phyloP scores from a whole-genome alignment of 2,329 filamentous ascomycete genomes.

The Stagonosporopsis cucurbitacearum region DNA sequence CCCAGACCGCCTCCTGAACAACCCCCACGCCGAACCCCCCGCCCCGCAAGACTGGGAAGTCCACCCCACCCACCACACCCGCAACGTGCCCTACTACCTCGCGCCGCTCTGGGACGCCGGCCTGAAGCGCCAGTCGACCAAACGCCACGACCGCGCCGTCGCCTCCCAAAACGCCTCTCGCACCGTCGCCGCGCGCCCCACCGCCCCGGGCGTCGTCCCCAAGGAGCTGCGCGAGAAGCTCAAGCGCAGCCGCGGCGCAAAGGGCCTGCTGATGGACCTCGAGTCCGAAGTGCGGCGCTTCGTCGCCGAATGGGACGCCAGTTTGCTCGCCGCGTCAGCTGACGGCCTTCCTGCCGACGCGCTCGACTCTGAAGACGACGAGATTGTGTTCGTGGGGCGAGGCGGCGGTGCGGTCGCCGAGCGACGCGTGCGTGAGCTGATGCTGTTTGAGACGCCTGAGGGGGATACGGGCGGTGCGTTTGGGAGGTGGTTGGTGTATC shows the following conservation, averaged over 20 bases:
- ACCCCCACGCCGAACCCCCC: slow-evolving; percentile 85
- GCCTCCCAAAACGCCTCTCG: slow-evolving; percentile 45
- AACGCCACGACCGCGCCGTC: slow-evolving; percentile 42
- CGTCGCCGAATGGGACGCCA: slow-evolving; percentile 67
- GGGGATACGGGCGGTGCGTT: slow-evolving; percentile 80
- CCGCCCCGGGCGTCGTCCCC: slow-evolving; percentile 65
- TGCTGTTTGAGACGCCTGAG: slow-evolving; percentile 81
- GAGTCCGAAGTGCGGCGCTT: slow-evolving; percentile 85
- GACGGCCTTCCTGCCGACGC: slow-evolving; percentile 54
- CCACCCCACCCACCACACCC: slow-evolving; percentile 78
- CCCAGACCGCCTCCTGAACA: slow-evolving; percentile 81
- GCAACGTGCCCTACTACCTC: slow-evolving; percentile 84
- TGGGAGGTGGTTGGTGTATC: slow-evolving; percentile 91
- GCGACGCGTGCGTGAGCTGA: slow-evolving; percentile 65
- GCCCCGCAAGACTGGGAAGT: slow-evolving; percentile 82
- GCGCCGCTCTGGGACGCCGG: slow-evolving; percentile 81
- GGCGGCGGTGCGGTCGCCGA: slow-evolving; percentile 61
- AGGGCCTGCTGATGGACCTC: slow-evolving; percentile 78
- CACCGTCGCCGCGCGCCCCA: slow-evolving; percentile 50
- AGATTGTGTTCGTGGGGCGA: slow-evolving; percentile 89
- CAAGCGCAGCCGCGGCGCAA: slow-evolving; percentile 80
- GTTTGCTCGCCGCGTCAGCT: slow-evolving; percentile 56
- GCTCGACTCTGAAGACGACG: slow-evolving; percentile 73
- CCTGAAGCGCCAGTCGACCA: slow-evolving; percentile 55
- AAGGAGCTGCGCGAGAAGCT: slow-evolving; percentile 80